Evolutionary conservation across 2,329 filamentous ascomycete species (phyloP).

Genomic region (Simplicillium sp.): DNA sequence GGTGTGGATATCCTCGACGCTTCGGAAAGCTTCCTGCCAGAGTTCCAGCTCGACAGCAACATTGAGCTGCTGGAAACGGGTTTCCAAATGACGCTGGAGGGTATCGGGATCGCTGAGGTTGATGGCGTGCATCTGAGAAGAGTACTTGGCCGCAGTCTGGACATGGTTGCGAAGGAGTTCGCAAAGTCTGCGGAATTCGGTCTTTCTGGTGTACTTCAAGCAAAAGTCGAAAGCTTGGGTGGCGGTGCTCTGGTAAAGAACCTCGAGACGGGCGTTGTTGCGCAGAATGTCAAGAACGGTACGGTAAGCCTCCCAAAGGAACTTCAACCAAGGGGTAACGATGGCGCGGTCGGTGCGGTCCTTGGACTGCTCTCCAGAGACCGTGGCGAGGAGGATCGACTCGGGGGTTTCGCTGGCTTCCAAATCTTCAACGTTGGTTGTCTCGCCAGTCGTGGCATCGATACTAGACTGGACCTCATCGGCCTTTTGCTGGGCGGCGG

Average conservation of each 20-base stretch:
- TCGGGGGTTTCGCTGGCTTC: slow-evolving; percentile 97
- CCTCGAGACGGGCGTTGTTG: slow-evolving; percentile 95
- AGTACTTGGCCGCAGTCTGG: slow-evolving; percentile 98
- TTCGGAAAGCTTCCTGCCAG: slow-evolving; percentile 99
- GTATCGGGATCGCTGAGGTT: slow-evolving; percentile 97
- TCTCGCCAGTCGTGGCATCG: slow-evolving; percentile 51
- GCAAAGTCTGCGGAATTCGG: slow-evolving; percentile 96
- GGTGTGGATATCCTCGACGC: slow-evolving; percentile 97
- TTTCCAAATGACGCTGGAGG: slow-evolving; percentile 92
- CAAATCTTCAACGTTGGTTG: slow-evolving; percentile 80
- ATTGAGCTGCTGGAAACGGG: slow-evolving; percentile 96
- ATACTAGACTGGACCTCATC: slow-evolving; percentile 87
- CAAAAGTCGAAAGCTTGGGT: slow-evolving; percentile 99
- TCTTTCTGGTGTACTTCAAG: slow-evolving; percentile 96
- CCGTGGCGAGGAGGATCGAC: slow-evolving; percentile 93
- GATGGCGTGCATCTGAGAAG: slow-evolving; percentile 97
- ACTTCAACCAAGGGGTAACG: slow-evolving; percentile 98
- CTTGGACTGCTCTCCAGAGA: slow-evolving; percentile 94
- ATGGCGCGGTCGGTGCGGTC: slow-evolving; percentile 97
- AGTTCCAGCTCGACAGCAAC: slow-evolving; percentile 95
- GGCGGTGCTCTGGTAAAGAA: slow-evolving; percentile 96
- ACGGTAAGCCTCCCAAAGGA: slow-evolving; percentile 98
- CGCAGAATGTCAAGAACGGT: slow-evolving; percentile 97
- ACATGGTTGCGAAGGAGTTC: slow-evolving; percentile 97
- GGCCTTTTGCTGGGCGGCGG: slow-evolving; percentile 88